A percentile compares a stretch with the other conserved stretches of the same genome.
Evolutionary conservation across 2,329 filamentous ascomycete species (phyloP).

Genomic region (Albifimbria verrucaria): DNA sequence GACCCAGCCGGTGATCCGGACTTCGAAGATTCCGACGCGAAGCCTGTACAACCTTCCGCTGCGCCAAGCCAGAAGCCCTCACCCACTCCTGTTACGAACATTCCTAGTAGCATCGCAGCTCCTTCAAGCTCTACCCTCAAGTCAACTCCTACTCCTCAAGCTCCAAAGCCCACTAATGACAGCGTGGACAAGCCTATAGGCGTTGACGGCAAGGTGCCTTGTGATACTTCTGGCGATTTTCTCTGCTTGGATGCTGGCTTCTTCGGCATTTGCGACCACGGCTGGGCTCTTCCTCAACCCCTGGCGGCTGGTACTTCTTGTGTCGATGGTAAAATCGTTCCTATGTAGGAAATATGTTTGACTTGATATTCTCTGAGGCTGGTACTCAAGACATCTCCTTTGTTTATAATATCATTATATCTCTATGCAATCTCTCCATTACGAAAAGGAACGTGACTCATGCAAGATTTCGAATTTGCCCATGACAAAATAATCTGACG

Average conservation of each 20-base stretch:
- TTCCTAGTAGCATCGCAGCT: not conserved
- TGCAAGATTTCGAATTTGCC: no score
- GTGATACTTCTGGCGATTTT: conserved; percentile 9
- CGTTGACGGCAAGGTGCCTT: conserved; percentile 12
- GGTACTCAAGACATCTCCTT: no score
- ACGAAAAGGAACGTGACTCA: no score
- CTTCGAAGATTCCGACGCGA: conserved; percentile 13
- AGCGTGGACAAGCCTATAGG: conserved; percentile 10
- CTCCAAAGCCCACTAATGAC: conserved; percentile 1
- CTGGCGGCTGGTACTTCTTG: conserved; percentile 17
- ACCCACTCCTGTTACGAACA: not conserved
- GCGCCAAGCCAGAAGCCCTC: not conserved
- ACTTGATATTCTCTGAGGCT: no score
- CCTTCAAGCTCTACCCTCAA: not conserved
- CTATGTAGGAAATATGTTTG: no score
- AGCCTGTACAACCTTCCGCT: not conserved
- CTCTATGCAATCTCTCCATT: no score
- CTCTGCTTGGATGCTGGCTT: conserved; percentile 12
- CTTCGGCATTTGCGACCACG: conserved; percentile 21
- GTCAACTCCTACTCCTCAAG: conserved; percentile 1
- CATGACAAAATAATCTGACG: no score
- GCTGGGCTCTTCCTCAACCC: conserved; percentile 15
- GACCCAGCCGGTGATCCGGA: conserved; percentile 11
- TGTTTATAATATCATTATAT: no score
- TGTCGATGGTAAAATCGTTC: conserved; percentile 11